Evolutionary conservation across 2,329 filamentous ascomycete genomes (phyloP).

Genomic region (Cladosporium sp.): DNA sequence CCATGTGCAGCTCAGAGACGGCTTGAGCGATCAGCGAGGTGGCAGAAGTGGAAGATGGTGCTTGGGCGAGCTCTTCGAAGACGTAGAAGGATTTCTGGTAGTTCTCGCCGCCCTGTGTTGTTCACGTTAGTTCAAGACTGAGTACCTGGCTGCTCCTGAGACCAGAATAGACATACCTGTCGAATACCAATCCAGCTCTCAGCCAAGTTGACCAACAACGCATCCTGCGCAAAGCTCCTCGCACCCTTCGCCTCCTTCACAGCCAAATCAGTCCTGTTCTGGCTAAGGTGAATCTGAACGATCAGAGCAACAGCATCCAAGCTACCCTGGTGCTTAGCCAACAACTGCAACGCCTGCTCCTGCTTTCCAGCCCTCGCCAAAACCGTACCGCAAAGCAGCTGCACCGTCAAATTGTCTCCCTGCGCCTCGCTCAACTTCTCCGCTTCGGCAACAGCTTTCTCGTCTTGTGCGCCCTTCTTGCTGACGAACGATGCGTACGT

Average conservation of each 20-base stretch:
- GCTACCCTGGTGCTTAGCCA: conserved; percentile 82
- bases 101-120: conserved; percentile 77
- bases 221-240: conserved; percentile 93
- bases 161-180: conserved; percentile 58
- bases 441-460: conserved; percentile 56
- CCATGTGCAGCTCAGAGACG: conserved; percentile 86
- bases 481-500: conserved; percentile 67
- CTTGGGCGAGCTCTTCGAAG: conserved; percentile 91
- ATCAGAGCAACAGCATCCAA: conserved; percentile 78
- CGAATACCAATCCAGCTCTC: conserved; percentile 94
- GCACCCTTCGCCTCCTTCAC: conserved; percentile 85
- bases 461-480: conserved; percentile 31
- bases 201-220: conserved; percentile 85
- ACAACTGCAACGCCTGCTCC: conserved; percentile 79
- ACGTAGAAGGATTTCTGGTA: conserved; percentile 98
- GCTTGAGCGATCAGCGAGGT: conserved; percentile 82
- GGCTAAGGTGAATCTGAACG: conserved; percentile 86
- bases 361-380: conserved; percentile 75
- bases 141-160: background rate
- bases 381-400: conserved; percentile 79
- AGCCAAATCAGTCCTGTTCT: conserved; percentile 89
- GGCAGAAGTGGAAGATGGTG: conserved; percentile 74
- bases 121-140: background rate
- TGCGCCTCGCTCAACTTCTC: conserved; percentile 67
- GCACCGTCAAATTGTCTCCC: conserved; percentile 75